A percentile compares a stretch with the other conserved stretches of the same genome.
Conservation (phyloP, 129 eudicot genomes). For the Lactuca sativa region DNA sequence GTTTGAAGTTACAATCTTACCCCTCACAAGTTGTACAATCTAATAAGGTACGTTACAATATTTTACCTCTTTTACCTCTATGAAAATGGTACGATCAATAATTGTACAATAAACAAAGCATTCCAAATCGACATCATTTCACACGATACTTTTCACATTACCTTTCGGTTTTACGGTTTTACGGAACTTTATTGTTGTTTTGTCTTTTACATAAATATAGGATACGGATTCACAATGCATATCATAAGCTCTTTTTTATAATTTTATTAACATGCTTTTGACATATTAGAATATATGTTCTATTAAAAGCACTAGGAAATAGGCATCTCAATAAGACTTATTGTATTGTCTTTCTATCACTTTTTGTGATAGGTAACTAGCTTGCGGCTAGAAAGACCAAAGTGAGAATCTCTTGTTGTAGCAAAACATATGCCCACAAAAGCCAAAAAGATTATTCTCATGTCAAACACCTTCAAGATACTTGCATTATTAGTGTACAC, state of each 20-base stretch:
- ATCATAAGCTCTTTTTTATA: not conserved
- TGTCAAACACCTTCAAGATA: not conserved
- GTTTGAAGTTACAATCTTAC: not conserved
- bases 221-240: not conserved
- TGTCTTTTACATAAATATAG: slow-evolving; percentile 22
- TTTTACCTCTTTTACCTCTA: not conserved
- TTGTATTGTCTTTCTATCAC: slow-evolving; percentile 24
- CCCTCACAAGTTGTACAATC: not conserved
- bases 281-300: slow-evolving; percentile 15
- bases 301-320: slow-evolving; percentile 11
- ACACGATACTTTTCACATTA: slow-evolving; percentile 4
- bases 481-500: not conserved
- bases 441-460: slow-evolving; percentile 35
- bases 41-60: not conserved
- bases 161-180: not conserved
- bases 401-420: slow-evolving; percentile 20
- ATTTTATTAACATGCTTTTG: not conserved
- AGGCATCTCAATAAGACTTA: slow-evolving; percentile 18
- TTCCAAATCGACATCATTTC: slow-evolving; percentile 8
- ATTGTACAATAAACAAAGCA: slow-evolving; percentile 8
- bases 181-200: not conserved
- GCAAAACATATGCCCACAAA: slow-evolving; percentile 20
- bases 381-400: slow-evolving; percentile 12
- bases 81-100: not conserved
- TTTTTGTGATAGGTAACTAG: slow-evolving; percentile 19